These are phyloP conservation scores for Coelastrella sp. DNA, from an alignment of 139 green algal species.

Conservation along the genomic window DNA sequence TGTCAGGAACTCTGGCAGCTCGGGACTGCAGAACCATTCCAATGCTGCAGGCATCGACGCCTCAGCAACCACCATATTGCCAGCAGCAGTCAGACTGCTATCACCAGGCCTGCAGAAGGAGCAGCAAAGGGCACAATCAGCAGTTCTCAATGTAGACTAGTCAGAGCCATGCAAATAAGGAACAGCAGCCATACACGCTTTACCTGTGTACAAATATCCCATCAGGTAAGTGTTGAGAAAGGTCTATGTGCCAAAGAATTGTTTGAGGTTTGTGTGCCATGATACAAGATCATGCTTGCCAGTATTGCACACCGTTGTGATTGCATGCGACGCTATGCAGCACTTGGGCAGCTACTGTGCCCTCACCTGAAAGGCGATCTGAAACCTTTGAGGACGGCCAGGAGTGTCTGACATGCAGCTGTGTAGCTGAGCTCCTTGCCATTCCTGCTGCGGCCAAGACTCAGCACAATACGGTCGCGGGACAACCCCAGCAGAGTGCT, in stretches of 20 bases:
- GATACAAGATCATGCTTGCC: too few species aligned
- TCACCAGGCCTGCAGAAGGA: constrained; percentile 11
- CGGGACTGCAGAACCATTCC: constrained; percentile 53
- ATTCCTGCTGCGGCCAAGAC: constrained; percentile 44
- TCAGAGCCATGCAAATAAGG: not conserved
- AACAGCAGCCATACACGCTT: not conserved
- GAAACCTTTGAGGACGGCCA: constrained; percentile 50
- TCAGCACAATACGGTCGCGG: constrained; percentile 47
- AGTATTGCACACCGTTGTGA: too few species aligned
- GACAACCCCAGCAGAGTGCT: constrained; percentile 41
- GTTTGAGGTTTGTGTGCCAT: too few species aligned
- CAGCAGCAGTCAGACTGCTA: constrained; percentile 10
- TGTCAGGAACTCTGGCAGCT: constrained; percentile 54
- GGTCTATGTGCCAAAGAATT: too few species aligned
- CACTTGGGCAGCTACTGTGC: not conserved
- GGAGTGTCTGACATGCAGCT: constrained; percentile 53
- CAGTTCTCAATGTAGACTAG: not conserved
- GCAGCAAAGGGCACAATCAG: not conserved
- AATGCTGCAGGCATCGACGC: constrained; percentile 23
- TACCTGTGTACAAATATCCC: not conserved
- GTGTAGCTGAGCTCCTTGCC: constrained; percentile 41
- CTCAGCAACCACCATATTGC: constrained; percentile 47
- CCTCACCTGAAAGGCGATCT: constrained; percentile 41
- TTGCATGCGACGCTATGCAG: too few species aligned
- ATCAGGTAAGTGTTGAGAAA: too few species aligned